These are phyloP conservation scores for Zymoseptoria pseudotritici DNA, from an alignment of 2,329 filamentous ascomycete genomes.

Conservation along the genomic window DNA sequence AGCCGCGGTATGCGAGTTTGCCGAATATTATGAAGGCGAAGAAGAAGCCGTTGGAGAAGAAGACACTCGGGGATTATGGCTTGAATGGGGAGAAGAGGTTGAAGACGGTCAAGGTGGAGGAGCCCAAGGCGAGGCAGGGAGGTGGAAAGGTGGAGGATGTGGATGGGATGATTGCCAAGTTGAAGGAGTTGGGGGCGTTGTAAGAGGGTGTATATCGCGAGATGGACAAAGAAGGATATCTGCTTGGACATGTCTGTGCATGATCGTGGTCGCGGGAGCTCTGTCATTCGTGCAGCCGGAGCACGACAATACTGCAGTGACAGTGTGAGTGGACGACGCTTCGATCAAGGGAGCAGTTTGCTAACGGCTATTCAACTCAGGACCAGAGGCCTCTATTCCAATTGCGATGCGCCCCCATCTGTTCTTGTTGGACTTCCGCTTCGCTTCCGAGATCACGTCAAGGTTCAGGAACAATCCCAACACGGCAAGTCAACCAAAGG, in stretches of 20 bases:
- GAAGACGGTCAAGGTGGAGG: slow-evolving; percentile 83
- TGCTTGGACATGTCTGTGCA: no score
- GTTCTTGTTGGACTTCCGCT: no score
- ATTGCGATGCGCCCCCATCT: no score
- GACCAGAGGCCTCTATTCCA: no score
- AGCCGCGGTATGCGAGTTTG: slow-evolving; percentile 88
- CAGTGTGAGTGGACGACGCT: no score
- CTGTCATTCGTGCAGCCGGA: no score
- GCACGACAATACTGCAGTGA: no score
- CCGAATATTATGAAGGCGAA: slow-evolving; percentile 99
- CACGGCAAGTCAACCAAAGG: background rate
- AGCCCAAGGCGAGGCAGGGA: slow-evolving; percentile 80
- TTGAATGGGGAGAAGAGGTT: slow-evolving; percentile 67
- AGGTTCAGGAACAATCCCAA: background rate
- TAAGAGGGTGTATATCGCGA: slow-evolving; percentile 30
- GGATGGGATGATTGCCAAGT: slow-evolving; percentile 82
- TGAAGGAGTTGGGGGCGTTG: slow-evolving; percentile 92
- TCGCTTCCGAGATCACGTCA: background rate
- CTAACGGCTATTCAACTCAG: no score
- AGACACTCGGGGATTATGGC: slow-evolving; percentile 74
- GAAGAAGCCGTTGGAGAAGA: slow-evolving; percentile 98
- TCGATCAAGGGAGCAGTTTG: no score
- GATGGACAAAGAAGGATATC: no score
- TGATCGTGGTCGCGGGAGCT: no score
- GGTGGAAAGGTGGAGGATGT: slow-evolving; percentile 97